A percentile compares a stretch with the other conserved stretches of the same genome.
Conservation (phyloP, 768 basidiomycete genomes). For the Amanita pallidorosea region DNA sequence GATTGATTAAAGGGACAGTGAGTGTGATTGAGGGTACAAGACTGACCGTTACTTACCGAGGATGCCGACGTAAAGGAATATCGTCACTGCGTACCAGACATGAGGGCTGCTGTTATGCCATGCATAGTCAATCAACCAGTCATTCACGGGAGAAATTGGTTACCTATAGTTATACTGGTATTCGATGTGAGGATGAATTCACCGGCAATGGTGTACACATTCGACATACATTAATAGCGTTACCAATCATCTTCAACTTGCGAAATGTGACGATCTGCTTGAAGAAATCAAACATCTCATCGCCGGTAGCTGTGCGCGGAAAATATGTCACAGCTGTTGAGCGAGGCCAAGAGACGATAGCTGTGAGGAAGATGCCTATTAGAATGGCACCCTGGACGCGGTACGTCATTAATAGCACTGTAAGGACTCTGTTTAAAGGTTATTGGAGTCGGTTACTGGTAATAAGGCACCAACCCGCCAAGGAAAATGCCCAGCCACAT, state of each 20-base stretch:
- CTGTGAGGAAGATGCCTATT: conserved; percentile 75
- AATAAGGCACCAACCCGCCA: conserved; percentile 47
- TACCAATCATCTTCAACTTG: conserved; percentile 48
- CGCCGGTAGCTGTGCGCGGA: conserved; percentile 58
- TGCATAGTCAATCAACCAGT: conserved; percentile 7
- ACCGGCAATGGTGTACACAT: not conserved
- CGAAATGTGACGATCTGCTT: conserved; percentile 76
- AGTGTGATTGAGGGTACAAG: not conserved
- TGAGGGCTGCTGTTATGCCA: conserved; percentile 40
- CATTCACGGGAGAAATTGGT: conserved; percentile 5
- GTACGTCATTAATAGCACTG: conserved; percentile 74
- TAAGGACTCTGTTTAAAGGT: conserved; percentile 43
- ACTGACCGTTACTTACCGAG: conserved; percentile 37
- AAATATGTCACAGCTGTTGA: conserved; percentile 72
- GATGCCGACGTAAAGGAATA: conserved; percentile 86
- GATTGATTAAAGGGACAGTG: not conserved
- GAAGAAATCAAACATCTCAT: conserved; percentile 75
- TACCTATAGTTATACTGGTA: conserved; percentile 37
- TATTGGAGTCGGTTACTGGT: not conserved
- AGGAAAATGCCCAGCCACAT: conserved; percentile 86
- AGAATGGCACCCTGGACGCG: conserved; percentile 77
- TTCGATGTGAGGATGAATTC: conserved; percentile 1
- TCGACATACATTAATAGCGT: conserved; percentile 50
- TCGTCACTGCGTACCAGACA: conserved; percentile 83
- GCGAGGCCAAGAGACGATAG: conserved; percentile 85